phyloP scores from a whole-genome alignment of 2,329 filamentous ascomycete genomes.

The Aspergillus pseudotamarii region DNA sequence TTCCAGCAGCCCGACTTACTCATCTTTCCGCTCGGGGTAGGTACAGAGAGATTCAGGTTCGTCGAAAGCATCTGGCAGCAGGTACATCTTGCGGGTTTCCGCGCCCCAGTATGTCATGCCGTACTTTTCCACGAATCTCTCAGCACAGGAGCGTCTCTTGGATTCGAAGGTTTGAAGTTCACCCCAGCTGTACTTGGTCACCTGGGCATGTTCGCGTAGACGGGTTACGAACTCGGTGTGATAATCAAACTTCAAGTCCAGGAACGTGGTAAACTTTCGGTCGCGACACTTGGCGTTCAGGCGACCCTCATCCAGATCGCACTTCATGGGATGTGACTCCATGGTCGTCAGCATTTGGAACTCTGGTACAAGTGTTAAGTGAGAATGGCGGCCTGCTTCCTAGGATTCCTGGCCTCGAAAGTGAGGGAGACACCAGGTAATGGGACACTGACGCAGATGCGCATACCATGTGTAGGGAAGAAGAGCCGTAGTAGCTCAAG shows the following conservation, averaged over 20 bases:
- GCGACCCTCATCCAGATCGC: conserved; percentile 14
- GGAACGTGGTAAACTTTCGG: conserved; percentile 24
- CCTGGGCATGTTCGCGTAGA: conserved; percentile 16
- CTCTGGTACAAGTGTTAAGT: not conserved
- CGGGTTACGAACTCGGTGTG: conserved; percentile 19
- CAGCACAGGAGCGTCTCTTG: conserved; percentile 16
- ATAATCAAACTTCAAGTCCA: conserved; percentile 24
- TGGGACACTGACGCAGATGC: not conserved
- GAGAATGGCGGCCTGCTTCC: not conserved
- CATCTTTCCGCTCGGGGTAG: conserved; percentile 22
- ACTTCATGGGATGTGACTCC: conserved; percentile 13
- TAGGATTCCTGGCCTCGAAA: not conserved
- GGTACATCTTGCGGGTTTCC: conserved; percentile 19
- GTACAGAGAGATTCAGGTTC: conserved; percentile 16
- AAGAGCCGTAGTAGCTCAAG: not conserved
- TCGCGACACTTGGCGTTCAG: conserved; percentile 18
- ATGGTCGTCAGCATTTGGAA: not conserved
- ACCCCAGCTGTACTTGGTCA: conserved; percentile 13
- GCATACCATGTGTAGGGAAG: not conserved
- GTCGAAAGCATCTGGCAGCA: conserved; percentile 22
- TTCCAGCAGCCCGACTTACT: conserved; percentile 18
- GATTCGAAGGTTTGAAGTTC: conserved; percentile 10
- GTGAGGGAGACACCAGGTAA: not conserved
- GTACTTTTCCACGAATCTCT: conserved; percentile 19
- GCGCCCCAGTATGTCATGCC: conserved; percentile 28